Evolutionary conservation across 768 basidiomycete genomes (phyloP), one percentile per base, ranked within the genome.

Genomic region (Boletus vermiculosoides): DNA sequence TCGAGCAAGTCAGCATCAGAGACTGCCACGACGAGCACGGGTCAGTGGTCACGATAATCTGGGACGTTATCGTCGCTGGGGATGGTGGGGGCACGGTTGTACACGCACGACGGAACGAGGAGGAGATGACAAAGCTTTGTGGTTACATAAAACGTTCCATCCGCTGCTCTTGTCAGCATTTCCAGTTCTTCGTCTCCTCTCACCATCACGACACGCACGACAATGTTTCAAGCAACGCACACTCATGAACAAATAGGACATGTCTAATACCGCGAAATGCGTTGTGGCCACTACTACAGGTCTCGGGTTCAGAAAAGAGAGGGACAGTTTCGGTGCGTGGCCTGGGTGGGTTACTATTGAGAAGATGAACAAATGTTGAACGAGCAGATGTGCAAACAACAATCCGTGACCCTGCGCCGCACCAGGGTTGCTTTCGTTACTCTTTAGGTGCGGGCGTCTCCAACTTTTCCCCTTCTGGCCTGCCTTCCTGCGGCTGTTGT

Each of bases 101-200:
- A 22, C 47, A 48, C 30, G 15, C 15, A 48, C 30, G 46, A 50
- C 23, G 36, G 50, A 30, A 31, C 20, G 39, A 36, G 52, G 48
- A 63, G 58, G 55, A 55, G 70, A 71, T 71, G 70, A 71, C 70
- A 71, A 71, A 71, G 70, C 70, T 58, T 61, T 41, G 54, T 67
- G 70, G 70, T 71, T 71, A 71, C 70, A 71, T 71, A 71, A 71
- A 71, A 66, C 50, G 71, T 64, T 60, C 62, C 52, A 60, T 59
- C 55, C 54, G 48, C 45, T 62, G 66, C 66, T 60, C 62, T 73
- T 73, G 70, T 71, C 70, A 71, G 71, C 71, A 71, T 50, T 67
- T 66, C 65, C 63, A 58, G 57, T 49, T 62, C 63, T 70, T 68
- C 59, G 56, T 72, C 70, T 69, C 62, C 69, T 68, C 69, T 69